Evolutionary conservation across 2,329 filamentous ascomycete genomes (phyloP).

Genomic region (Diaporthe citriasiana): DNA sequence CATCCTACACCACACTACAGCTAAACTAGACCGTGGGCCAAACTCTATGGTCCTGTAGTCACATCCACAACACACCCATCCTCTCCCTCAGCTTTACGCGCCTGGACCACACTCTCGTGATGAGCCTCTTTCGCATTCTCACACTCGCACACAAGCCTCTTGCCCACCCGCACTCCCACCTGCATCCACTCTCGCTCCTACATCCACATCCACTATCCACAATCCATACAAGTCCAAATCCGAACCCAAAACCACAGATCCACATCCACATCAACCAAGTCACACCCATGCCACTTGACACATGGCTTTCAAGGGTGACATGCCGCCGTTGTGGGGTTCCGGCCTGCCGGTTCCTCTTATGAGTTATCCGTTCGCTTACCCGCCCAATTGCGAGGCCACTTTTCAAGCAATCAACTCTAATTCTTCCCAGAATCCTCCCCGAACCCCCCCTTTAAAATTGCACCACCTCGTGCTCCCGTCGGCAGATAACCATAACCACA

Average conservation of each 20-base stretch:
- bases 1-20: not conserved
- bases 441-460: not conserved
- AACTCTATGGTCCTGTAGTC: not conserved
- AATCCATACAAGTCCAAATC: not conserved
- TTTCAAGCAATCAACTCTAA: constrained; percentile 36
- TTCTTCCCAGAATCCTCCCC: not conserved
- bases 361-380: constrained; percentile 25
- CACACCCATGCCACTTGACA: constrained; percentile 36
- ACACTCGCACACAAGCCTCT: too few species aligned
- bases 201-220: not conserved
- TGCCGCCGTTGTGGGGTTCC: constrained; percentile 1
- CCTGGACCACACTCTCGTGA: constrained; percentile 5
- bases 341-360: constrained; percentile 4
- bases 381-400: constrained; percentile 13
- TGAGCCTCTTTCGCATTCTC: not conserved
- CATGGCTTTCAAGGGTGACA: constrained; percentile 40
- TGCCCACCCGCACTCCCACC: not conserved
- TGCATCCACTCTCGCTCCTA: not conserved
- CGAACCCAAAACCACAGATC: constrained; percentile 3
- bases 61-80: constrained; percentile 8
- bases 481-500: not conserved
- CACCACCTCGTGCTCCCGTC: constrained; percentile 28
- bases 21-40: not conserved
- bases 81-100: not conserved
- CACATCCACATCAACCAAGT: constrained; percentile 10